Base-by-base conservation (phyloP, 768 basidiomycete species). In the Agrocybe chaxingu region DNA sequence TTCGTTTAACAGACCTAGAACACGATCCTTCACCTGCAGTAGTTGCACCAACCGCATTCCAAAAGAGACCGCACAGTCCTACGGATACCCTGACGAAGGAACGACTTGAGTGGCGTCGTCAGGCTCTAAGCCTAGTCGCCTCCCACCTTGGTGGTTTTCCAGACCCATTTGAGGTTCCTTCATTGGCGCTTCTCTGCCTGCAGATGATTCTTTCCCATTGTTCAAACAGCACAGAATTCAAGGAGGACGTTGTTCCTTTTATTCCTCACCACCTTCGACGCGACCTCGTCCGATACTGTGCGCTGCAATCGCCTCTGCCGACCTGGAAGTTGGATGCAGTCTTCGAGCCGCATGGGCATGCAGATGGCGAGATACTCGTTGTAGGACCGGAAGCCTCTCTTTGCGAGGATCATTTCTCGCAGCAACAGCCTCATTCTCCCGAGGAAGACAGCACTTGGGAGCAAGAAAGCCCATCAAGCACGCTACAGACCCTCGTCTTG, bases 361-460 rank as follows among this genome's bases (percentile, higher is more conserved):
- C 75, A 3, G 78, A 80, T 45, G 81, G 85, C 0, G 89, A 90
- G 52, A 66, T 88, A 8, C 62, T 89, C 34, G 62, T 91, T 18
- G 74, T 87, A 24, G 84, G 84, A 10, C 83, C 82, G 0, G 61
- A 69, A 18, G 76, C 75, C 7, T 55, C 64, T 6, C 58, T 83
- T 3, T 73, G 66, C 12, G 71, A 73, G 35, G 71, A 75, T 43
- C 63, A 73, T 51, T 78, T 84, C 56, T 38, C 50, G 4, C 45
- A 24, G 24, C 24, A 32, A 41, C 44, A 48, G 32, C 32, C 30
- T 19, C 18, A 42, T 9, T 13, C 37, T 9, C 19, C 30, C n/a
- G 45, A 40, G 16, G 40, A 44, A 19, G 44, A 44, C n/a, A 32
- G 33, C n/a, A 42, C 29, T 18, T 7, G 16, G 8, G 46, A 18